A percentile compares a stretch with the other conserved stretches of the same genome.
These are phyloP conservation scores for Parietaria judaica DNA, from an alignment of 306 rosid species.

Conservation along the genomic window DNA sequence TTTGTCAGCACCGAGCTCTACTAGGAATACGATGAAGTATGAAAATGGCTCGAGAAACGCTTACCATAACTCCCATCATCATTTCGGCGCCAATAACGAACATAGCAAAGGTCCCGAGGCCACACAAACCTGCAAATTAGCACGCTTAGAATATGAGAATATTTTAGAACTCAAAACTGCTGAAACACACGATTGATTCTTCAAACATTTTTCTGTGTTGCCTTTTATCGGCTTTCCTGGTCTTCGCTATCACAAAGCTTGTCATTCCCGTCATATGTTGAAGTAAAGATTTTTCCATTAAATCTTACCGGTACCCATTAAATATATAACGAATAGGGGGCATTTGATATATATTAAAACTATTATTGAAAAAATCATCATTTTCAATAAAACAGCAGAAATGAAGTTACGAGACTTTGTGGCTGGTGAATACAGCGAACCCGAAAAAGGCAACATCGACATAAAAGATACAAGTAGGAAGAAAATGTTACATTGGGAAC, in stretches of 20 bases:
- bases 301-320: no score
- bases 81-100: slow-evolving; percentile 98
- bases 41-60: slow-evolving; percentile 20
- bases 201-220: not conserved
- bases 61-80: slow-evolving; percentile 97
- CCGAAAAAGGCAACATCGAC: no score
- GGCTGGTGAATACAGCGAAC: no score
- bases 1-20: slow-evolving; percentile 5
- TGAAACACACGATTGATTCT: not conserved
- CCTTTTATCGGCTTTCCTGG: no score
- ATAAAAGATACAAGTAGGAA: not conserved
- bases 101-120: slow-evolving; percentile 99
- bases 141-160: not conserved
- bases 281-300: no score
- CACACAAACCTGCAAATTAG: slow-evolving; percentile 70
- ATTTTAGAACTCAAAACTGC: not conserved
- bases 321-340: no score
- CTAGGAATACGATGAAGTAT: slow-evolving; percentile 5
- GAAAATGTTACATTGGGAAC: slow-evolving; percentile 68
- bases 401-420: no score
- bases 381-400: no score
- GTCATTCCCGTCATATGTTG: no score
- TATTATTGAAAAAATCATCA: no score
- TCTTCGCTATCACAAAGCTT: no score
- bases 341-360: no score